phyloP scores from a whole-genome alignment of 352 stramenopile genomes.

The Pythium rhizo-oryzae region DNA sequence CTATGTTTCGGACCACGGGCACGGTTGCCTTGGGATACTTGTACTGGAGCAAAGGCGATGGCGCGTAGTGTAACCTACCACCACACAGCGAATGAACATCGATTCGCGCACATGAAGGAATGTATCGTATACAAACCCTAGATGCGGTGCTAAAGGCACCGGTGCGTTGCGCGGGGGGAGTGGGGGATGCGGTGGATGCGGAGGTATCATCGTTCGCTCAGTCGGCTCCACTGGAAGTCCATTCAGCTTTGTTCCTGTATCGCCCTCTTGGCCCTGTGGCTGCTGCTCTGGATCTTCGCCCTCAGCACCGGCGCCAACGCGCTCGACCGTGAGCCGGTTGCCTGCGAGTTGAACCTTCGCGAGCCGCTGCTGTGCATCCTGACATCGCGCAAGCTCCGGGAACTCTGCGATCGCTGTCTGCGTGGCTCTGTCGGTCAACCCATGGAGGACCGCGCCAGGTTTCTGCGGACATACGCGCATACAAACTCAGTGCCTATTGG shows the following conservation, averaged over 20 bases:
- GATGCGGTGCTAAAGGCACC: conserved; percentile 65
- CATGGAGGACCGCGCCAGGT: conserved; percentile 25
- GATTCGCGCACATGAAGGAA: background rate
- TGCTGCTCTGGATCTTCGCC: background rate
- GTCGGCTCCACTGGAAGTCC: background rate
- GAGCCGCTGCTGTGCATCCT: conserved; percentile 48
- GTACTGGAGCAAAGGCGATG: conserved; percentile 84
- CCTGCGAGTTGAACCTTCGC: conserved; percentile 57
- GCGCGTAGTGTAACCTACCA: conserved; percentile 81
- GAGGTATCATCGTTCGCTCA: background rate
- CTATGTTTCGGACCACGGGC: conserved; percentile 83
- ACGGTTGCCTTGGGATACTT: conserved; percentile 85
- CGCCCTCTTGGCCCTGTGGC: background rate
- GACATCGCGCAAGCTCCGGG: conserved; percentile 27
- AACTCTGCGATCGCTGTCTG: conserved; percentile 64
- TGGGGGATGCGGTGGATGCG: background rate
- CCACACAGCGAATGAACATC: background rate
- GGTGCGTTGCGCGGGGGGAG: conserved; percentile 19
- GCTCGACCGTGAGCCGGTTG: conserved; percentile 34
- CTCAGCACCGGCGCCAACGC: background rate
- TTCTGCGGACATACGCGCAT: conserved; percentile 23
- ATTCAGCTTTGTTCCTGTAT: background rate
- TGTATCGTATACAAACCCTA: conserved; percentile 46
- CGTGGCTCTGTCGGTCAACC: conserved; percentile 17
- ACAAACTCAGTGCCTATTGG: background rate